phyloP scores from a whole-genome alignment of 78 protist species.

The Monosiga brevicollis region DNA sequence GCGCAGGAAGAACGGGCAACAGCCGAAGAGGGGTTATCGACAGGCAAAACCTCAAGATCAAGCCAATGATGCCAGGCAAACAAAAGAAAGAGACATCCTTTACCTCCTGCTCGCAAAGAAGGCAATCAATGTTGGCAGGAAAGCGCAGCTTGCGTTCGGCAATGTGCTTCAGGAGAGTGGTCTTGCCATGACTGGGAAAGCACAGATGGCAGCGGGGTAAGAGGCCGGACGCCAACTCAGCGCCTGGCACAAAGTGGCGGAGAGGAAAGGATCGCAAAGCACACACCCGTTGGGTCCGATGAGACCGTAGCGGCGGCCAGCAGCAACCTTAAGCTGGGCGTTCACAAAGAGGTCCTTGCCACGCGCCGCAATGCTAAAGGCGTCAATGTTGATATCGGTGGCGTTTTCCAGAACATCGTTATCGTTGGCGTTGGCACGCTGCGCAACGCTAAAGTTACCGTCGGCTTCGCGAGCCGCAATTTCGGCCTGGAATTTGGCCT shows the following conservation, averaged over 20 bases:
- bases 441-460: neutral
- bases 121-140: conserved; percentile 22
- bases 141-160: conserved; percentile 26
- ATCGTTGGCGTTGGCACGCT: neutral
- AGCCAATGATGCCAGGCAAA: neutral
- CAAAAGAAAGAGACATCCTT: neutral
- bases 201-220: neutral
- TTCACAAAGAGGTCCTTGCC: neutral
- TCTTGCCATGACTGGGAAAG: conserved; percentile 63
- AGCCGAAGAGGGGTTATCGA: too few relatives aligned
- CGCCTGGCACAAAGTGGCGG: neutral
- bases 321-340: conserved; percentile 1
- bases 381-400: neutral
- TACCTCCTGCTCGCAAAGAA: conserved; percentile 69
- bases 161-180: conserved; percentile 74
- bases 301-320: conserved; percentile 56
- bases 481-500: neutral
- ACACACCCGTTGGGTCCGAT: conserved; percentile 65
- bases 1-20: too few relatives aligned
- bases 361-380: neutral
- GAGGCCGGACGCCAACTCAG: too few relatives aligned
- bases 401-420: neutral
- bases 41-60: neutral
- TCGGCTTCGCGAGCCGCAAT: neutral
- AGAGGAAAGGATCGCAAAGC: neutral